These are phyloP conservation scores for Zopfia rhizophila DNA, from an alignment of 2,329 filamentous ascomycete genomes.

Conservation along the genomic window DNA sequence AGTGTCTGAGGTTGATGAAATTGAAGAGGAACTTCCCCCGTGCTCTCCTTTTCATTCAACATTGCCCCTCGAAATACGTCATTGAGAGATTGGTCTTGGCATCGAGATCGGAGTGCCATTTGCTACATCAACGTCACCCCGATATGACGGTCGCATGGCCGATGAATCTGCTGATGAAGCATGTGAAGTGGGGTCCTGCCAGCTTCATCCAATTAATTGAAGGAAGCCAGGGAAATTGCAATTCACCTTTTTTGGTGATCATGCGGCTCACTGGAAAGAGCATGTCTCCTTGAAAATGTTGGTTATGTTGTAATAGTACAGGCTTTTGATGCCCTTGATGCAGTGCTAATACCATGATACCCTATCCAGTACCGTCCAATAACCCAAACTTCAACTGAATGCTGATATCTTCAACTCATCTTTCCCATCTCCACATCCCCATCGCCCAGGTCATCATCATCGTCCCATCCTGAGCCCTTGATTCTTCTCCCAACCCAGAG, in stretches of 20 bases:
- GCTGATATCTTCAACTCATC: conserved; percentile 58
- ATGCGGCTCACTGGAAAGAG: too few species aligned
- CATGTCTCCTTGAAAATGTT: too few species aligned
- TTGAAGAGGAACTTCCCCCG: neutral
- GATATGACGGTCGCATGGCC: too few species aligned
- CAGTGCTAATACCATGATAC: conserved; percentile 5
- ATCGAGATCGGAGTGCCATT: neutral
- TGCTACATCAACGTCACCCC: too few species aligned
- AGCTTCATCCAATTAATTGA: too few species aligned
- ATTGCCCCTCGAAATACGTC: conserved; percentile 40
- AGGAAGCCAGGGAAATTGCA: too few species aligned
- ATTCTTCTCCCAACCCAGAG: conserved; percentile 77
- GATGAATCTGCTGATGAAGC: too few species aligned
- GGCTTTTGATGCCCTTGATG: conserved; percentile 7
- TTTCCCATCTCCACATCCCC: conserved; percentile 78
- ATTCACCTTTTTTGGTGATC: too few species aligned
- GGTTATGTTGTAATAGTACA: too few species aligned
- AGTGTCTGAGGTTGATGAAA: neutral
- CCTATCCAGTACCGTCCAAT: neutral
- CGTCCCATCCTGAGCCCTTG: conserved; percentile 55
- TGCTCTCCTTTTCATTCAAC: neutral
- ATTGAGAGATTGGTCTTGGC: conserved; percentile 13
- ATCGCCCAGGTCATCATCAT: conserved; percentile 49
- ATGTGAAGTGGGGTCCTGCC: too few species aligned
- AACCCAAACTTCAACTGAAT: conserved; percentile 7